Evolutionary conservation across 768 basidiomycete genomes (phyloP), one percentile per base, ranked within the genome.

Genomic region (Strobilomyces confusus): DNA sequence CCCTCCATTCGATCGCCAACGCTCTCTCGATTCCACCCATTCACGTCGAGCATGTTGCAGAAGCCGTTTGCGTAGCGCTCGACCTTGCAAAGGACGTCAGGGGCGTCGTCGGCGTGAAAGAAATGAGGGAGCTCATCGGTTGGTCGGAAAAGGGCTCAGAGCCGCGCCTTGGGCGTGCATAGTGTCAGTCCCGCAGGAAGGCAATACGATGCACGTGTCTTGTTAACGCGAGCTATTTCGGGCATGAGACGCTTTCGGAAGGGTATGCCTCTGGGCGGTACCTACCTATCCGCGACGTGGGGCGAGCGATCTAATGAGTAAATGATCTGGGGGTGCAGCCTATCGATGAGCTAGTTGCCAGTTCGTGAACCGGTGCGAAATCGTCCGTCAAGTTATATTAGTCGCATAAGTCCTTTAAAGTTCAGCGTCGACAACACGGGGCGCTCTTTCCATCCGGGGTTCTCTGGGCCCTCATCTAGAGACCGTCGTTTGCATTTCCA

Each of bases 11-110:
- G 3, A 72, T 94, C 33, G 89, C 92, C 8, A 88, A 88, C 56
- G 84, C 88, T 17, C 71, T 98, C 47, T 78, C 80, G n/a, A 86
- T 87, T 50, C 92, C 89, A 29, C 95, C 97, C 2, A 83, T 98
- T 40, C 95, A 98, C 64, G 93, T 98, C 20, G 97, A 99, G 62
- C 92, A 94, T 57, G 92, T 98, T 42, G 97, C 88, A 3, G 82
- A 86, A 60, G 91, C 93, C 1, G 79, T 92, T 8, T 83, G 87
- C 54, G 76, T 84, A 19, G 78, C 80, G 33, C 73, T 86, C 52
- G 79, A 84, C 61, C 71, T 72, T 34, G 63, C 65, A 44, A 74
- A 72, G 55, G 76, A 77, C 40, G 72, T 92, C 44, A 67, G 64
- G 48, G 91, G 89, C 40, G 80, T 86, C 20, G 73, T 92, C 26